Percentiles rank a stretch among this genome's conserved stretches.
These are phyloP conservation scores for Fusarium sp. DNA, from an alignment of 2,329 filamentous ascomycete genomes.

Conservation along the genomic window DNA sequence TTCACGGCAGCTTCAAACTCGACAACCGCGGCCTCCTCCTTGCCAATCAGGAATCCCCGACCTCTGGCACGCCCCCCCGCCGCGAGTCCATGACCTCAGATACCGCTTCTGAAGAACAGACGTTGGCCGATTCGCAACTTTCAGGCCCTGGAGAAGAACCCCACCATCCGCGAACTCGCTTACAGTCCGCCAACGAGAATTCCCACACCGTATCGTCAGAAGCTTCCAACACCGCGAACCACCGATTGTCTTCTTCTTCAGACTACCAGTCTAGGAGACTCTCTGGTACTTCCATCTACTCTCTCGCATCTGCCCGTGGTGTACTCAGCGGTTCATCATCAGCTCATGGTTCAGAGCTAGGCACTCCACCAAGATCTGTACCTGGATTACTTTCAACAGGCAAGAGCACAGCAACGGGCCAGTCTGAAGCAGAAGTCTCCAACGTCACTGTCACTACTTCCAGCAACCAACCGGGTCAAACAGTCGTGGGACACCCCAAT, in stretches of 20 bases:
- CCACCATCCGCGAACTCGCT: slow-evolving; percentile 55
- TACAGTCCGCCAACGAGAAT: slow-evolving; percentile 44
- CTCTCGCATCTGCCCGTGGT: slow-evolving; percentile 69
- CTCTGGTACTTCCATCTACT: slow-evolving; percentile 79
- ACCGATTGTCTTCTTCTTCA: slow-evolving; percentile 55
- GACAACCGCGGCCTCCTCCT: slow-evolving; percentile 13
- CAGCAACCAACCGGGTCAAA: slow-evolving; percentile 52
- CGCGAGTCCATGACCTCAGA: slow-evolving; percentile 56
- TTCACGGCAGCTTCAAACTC: slow-evolving; percentile 67
- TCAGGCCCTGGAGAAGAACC: slow-evolving; percentile 57
- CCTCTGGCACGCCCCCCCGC: slow-evolving; percentile 54
- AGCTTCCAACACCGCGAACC: slow-evolving; percentile 53
- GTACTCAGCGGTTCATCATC: slow-evolving; percentile 60
- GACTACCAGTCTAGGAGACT: slow-evolving; percentile 69
- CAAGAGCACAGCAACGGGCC: slow-evolving; percentile 53
- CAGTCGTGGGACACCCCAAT: slow-evolving; percentile 47
- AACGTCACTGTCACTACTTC: slow-evolving; percentile 65
- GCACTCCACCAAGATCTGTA: slow-evolving; percentile 52
- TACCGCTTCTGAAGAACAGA: slow-evolving; percentile 51
- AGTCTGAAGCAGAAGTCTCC: slow-evolving; percentile 61
- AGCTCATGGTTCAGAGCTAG: slow-evolving; percentile 62
- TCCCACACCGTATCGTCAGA: slow-evolving; percentile 56
- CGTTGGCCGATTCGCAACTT: slow-evolving; percentile 51
- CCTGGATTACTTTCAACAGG: slow-evolving; percentile 58
- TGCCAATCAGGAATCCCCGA: slow-evolving; percentile 51